Conservation (phyloP, 2,329 filamentous ascomycete genomes). For the Ophiostoma triangulosporum region DNA sequence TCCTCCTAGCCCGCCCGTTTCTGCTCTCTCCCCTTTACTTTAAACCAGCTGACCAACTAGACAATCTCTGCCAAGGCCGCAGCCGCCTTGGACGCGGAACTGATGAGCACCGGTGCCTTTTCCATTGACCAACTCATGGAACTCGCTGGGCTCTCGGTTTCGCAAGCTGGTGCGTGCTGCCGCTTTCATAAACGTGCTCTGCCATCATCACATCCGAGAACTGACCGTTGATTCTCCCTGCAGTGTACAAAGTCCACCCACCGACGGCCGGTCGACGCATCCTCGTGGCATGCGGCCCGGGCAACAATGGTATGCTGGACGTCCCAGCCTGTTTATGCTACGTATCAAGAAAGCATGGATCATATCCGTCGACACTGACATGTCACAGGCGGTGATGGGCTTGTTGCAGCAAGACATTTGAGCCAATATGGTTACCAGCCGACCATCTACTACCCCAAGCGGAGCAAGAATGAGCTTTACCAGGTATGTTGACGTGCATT, state of each 20-base stretch:
- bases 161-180: constrained; percentile 55
- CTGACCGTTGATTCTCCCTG: neutral
- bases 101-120: constrained; percentile 81
- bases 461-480: constrained; percentile 81
- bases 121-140: constrained; percentile 97
- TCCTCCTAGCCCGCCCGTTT: neutral
- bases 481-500: constrained; percentile 35
- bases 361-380: neutral
- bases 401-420: constrained; percentile 87
- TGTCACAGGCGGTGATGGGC: constrained; percentile 66
- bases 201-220: neutral
- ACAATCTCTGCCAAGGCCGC: constrained; percentile 81
- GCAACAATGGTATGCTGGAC: constrained; percentile 45
- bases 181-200: neutral
- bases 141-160: constrained; percentile 81
- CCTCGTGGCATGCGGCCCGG: constrained; percentile 82
- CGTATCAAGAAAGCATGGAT: neutral
- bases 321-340: no score
- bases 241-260: constrained; percentile 78
- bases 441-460: constrained; percentile 84
- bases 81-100: constrained; percentile 76
- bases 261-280: constrained; percentile 55
- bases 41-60: constrained; percentile 28
- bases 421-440: constrained; percentile 85
- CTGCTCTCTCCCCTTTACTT: neutral